phyloP scores from a whole-genome alignment of 2,329 filamentous ascomycete species.

The Curvularia spicifera region DNA sequence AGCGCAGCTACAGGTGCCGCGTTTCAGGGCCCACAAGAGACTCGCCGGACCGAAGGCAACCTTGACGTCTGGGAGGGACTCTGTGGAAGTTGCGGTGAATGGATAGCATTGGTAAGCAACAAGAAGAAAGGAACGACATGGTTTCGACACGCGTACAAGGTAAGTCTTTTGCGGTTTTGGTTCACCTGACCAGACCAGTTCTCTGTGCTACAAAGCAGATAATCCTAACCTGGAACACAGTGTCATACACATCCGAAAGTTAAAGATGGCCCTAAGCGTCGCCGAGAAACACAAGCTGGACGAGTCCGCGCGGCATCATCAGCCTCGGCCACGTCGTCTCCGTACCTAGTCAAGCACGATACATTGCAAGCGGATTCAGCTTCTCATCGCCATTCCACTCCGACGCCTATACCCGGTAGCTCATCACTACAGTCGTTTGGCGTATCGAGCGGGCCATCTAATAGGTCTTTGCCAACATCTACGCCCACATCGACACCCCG shows the following conservation, averaged over 20 bases:
- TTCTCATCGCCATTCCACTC: slow-evolving; percentile 41
- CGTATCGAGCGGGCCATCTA: slow-evolving; percentile 30
- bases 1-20: slow-evolving; percentile 79
- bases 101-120: slow-evolving; percentile 80
- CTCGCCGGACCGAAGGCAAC: slow-evolving; percentile 77
- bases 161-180: slow-evolving; percentile 44
- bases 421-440: slow-evolving; percentile 34
- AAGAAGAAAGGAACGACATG: slow-evolving; percentile 94
- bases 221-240: slow-evolving; percentile 39
- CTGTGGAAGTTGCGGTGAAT: slow-evolving; percentile 78
- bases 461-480: slow-evolving; percentile 25
- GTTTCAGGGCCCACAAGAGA: slow-evolving; percentile 79
- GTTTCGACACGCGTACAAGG: slow-evolving; percentile 90
- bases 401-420: slow-evolving; percentile 35
- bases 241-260: slow-evolving; percentile 54
- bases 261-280: slow-evolving; percentile 52
- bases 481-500: slow-evolving; percentile 32
- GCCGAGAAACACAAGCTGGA: slow-evolving; percentile 49
- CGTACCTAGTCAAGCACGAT: slow-evolving; percentile 45
- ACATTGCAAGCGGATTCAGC: slow-evolving; percentile 27
- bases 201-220: slow-evolving; percentile 20
- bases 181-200: slow-evolving; percentile 4
- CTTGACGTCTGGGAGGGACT: slow-evolving; percentile 82
- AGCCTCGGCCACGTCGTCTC: slow-evolving; percentile 42
- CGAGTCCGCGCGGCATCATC: slow-evolving; percentile 47